These are phyloP conservation scores for Zymoseptoria tritici DNA, from an alignment of 2,329 filamentous ascomycete genomes.

Conservation along the genomic window DNA sequence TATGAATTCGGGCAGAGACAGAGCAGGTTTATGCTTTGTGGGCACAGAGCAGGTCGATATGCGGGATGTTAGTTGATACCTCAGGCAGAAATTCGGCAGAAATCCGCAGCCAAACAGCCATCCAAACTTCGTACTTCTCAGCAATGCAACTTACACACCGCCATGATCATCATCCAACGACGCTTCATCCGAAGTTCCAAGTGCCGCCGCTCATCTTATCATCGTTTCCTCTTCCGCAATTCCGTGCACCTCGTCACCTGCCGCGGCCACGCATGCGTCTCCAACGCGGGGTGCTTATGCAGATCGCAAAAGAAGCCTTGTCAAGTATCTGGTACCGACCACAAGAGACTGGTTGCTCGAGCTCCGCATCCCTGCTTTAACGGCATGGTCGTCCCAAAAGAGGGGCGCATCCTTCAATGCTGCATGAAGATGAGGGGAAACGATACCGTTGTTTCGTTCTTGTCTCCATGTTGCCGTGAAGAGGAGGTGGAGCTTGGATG, in stretches of 20 bases:
- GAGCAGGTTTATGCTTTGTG: background rate
- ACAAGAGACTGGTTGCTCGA: background rate
- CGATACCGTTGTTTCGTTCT: background rate
- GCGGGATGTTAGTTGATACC: background rate
- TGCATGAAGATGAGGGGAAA: background rate
- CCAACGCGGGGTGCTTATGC: background rate
- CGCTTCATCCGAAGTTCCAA: background rate
- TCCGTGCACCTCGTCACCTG: background rate
- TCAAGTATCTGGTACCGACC: background rate
- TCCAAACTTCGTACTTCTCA: no score
- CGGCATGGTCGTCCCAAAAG: background rate
- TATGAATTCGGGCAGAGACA: background rate
- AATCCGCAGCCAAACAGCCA: no score
- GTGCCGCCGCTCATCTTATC: background rate
- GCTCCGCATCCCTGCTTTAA: background rate
- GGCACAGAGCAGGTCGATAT: background rate
- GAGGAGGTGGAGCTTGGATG: background rate
- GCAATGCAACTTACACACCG: no score
- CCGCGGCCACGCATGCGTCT: background rate
- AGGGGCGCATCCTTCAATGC: background rate
- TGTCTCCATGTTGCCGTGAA: background rate
- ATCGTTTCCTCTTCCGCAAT: background rate
- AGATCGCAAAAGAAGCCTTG: background rate
- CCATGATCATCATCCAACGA: background rate
- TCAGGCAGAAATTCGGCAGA: background rate